Evolutionary conservation across 2,329 filamentous ascomycete genomes (phyloP).

Genomic region (Aspergillus quadrilineatus): DNA sequence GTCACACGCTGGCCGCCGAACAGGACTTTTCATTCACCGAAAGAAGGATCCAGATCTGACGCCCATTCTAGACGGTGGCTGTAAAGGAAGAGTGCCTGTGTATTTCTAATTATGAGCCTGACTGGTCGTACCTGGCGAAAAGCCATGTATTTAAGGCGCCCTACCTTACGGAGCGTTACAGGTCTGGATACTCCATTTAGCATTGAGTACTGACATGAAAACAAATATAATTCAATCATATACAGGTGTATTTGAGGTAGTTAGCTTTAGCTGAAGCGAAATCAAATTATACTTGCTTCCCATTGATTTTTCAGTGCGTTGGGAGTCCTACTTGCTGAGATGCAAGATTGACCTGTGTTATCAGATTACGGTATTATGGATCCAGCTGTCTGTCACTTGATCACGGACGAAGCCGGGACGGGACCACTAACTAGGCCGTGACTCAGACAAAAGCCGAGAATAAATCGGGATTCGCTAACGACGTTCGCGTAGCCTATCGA

Average conservation of each 20-base stretch:
- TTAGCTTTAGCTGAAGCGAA: conserved; percentile 23
- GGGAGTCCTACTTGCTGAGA: background rate
- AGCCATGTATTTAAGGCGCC: background rate
- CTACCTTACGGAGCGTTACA: background rate
- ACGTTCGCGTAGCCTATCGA: background rate
- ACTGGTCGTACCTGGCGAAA: background rate
- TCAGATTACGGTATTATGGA: conserved; percentile 16
- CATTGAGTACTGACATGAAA: background rate
- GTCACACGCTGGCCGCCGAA: conserved; percentile 5
- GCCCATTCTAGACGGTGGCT: background rate
- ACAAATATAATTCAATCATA: background rate
- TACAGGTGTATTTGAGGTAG: background rate
- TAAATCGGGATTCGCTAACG: conserved; percentile 9
- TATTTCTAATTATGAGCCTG: background rate
- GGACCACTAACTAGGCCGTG: background rate
- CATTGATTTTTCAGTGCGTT: conserved; percentile 27
- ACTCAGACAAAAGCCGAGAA: conserved; percentile 11
- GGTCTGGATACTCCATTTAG: background rate
- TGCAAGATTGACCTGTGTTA: conserved; percentile 7
- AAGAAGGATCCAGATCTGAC: background rate
- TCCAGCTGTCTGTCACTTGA: background rate
- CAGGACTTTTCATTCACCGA: conserved; percentile 4
- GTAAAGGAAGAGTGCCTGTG: background rate
- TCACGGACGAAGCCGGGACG: conserved; percentile 9
- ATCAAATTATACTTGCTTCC: conserved; percentile 25